Base-by-base conservation (phyloP, 2,329 filamentous ascomycete genomes). In the Shiraia bambusicola region DNA sequence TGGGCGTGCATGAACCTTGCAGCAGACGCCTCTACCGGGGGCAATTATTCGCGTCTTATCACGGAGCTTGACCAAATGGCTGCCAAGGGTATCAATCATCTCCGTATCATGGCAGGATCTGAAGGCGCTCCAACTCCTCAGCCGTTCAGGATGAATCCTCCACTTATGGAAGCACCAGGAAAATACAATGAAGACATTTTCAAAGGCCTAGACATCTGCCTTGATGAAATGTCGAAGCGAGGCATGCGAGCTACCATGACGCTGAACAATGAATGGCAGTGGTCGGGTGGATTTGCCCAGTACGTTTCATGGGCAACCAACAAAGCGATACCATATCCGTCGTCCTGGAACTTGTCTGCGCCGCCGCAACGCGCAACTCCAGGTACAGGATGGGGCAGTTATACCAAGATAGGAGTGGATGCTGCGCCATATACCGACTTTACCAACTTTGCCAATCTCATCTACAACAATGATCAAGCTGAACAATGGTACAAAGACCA, bases 221-320 rank as follows among this genome's bases (percentile, higher is more conserved):
- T 71, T 10, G 61, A 55, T n/a, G 68, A 71, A 42, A 69, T 71
- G 62, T 58, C 58, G 6, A 66, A 66, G 42, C 52, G 68, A 6
- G 67, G 67, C 4, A 71, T 71, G 61, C 56, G 68, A 14, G 68
- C 68, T 14, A 71, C 68, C 10, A 71, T 71, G 67, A 70, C 68
- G 0, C 47, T 71, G 3, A 59, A 54, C 6, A 62, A 70, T 31
- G 61, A 70, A 47, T 71, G 68, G 68, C 68, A 71, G 37, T 71
- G 68, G 68, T 58, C 50, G 12, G 68, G 68, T 6, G 68, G 68
- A 0, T 70, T 70, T 26, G 62, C 55, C 2, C 68, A 70, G 37
- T 71, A 65, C 40, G 64, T 71, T 2, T 63, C 55, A 2, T 71
- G 68, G 68, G 65, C 67, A 4, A 58, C 52, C 45, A 58, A 69